These are phyloP conservation scores for Malbranchea cinnamomea DNA, from an alignment of 2,329 filamentous ascomycete species.

Conservation along the genomic window DNA sequence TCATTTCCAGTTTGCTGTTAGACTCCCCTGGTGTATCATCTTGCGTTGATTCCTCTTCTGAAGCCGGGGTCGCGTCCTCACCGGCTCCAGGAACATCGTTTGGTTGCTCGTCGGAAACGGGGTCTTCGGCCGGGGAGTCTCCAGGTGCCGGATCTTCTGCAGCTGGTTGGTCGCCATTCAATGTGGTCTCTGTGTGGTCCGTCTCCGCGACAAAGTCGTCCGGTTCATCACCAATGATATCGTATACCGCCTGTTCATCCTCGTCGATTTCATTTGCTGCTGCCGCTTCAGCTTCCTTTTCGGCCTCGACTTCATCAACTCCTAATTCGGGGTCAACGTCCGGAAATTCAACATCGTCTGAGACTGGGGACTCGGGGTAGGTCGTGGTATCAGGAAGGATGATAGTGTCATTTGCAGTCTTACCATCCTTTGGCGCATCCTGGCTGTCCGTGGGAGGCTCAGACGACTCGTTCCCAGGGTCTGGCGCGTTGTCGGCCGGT, in stretches of 20 bases:
- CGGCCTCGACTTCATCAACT: slow-evolving; percentile 9
- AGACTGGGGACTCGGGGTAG: no score
- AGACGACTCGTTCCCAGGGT: no score
- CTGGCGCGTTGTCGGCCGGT: no score
- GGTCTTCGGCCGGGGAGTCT: slow-evolving; percentile 11
- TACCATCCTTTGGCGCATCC: slow-evolving; percentile 5
- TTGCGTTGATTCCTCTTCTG: slow-evolving; percentile 11
- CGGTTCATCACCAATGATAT: neutral
- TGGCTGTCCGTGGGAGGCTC: no score
- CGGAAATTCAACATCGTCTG: slow-evolving; percentile 6
- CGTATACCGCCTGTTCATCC: neutral
- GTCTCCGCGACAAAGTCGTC: neutral
- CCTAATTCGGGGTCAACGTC: slow-evolving; percentile 7
- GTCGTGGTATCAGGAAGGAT: no score
- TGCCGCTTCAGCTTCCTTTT: slow-evolving; percentile 9
- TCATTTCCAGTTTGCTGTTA: no score
- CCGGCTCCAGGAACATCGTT: slow-evolving; percentile 9
- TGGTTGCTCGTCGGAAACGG: slow-evolving; percentile 8
- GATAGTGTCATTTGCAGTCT: no score
- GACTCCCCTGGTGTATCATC: no score
- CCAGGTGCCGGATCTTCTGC: slow-evolving; percentile 11
- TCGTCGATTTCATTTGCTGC: slow-evolving; percentile 1
- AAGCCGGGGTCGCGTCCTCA: slow-evolving; percentile 6
- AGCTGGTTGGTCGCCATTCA: slow-evolving; percentile 7
- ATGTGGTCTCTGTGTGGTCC: neutral